Percentiles rank a stretch among this genome's conserved stretches.
These are phyloP conservation scores for Colletotrichum cordylinicola DNA, from an alignment of 2,329 filamentous ascomycete species.

Conservation along the genomic window DNA sequence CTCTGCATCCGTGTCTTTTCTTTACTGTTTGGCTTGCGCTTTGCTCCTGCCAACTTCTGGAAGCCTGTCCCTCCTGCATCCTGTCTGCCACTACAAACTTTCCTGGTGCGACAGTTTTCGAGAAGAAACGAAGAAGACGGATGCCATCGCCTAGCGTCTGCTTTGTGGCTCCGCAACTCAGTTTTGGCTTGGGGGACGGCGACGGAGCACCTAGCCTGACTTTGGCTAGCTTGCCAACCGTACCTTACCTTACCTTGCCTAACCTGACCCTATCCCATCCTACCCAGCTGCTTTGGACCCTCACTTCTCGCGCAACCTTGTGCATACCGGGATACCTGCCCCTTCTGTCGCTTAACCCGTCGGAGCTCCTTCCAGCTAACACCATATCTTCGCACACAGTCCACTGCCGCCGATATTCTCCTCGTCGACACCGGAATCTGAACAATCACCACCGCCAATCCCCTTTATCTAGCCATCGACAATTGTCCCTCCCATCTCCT, in stretches of 20 bases:
- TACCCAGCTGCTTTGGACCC: constrained; percentile 7
- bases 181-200: neutral
- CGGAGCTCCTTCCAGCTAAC: constrained; percentile 18
- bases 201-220: neutral
- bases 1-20: neutral
- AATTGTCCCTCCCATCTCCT: neutral
- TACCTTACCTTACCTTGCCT: neutral
- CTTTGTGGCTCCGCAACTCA: neutral
- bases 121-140: constrained; percentile 1
- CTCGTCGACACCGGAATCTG: neutral
- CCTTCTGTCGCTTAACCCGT: constrained; percentile 19
- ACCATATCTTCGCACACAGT: neutral
- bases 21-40: neutral
- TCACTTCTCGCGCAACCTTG: constrained; percentile 12
- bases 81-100: neutral
- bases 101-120: neutral
- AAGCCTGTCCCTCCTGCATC: neutral
- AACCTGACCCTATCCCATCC: neutral
- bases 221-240: neutral
- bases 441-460: neutral
- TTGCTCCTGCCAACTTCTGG: constrained; percentile 1
- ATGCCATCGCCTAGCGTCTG: neutral
- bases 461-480: neutral
- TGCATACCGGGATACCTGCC: constrained; percentile 12
- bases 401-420: neutral